Conservation (phyloP, 2,329 filamentous ascomycete species). For the Gyromitra esculenta region DNA sequence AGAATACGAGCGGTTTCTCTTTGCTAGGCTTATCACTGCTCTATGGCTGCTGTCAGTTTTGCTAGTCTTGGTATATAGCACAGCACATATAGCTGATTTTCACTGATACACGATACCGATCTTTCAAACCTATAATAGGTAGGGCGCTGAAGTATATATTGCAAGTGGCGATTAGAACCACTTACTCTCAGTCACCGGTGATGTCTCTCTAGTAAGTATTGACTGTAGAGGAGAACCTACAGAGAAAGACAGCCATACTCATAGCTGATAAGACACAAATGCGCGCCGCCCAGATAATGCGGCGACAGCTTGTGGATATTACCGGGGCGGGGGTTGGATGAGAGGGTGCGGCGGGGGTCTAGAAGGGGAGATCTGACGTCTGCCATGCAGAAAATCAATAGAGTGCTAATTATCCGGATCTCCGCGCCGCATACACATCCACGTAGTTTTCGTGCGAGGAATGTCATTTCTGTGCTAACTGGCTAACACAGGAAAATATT, state of each 20-base stretch:
- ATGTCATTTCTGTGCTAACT: not conserved
- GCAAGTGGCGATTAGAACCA: not conserved
- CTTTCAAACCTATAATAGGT: not conserved
- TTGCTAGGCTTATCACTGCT: not conserved
- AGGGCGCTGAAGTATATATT: too few species aligned
- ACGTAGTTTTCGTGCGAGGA: not conserved
- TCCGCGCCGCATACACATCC: constrained; percentile 7
- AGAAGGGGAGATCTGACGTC: not conserved
- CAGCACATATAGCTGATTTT: not conserved
- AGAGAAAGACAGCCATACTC: not conserved
- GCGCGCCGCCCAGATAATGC: not conserved
- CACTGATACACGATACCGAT: not conserved
- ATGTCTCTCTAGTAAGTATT: not conserved
- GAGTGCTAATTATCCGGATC: constrained; percentile 23
- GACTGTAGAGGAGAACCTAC: not conserved
- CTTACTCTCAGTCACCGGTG: not conserved
- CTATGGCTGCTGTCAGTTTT: not conserved
- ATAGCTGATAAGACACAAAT: not conserved
- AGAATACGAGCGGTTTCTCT: not conserved
- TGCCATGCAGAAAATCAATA: constrained; percentile 14
- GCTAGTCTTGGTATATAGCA: not conserved
- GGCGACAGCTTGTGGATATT: not conserved
- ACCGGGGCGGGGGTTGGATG: not conserved
- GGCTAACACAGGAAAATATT: not conserved
- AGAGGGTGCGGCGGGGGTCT: not conserved